Evolutionary conservation across 345 rosid genomes (phyloP).

Genomic region (Gossypium australe): DNA sequence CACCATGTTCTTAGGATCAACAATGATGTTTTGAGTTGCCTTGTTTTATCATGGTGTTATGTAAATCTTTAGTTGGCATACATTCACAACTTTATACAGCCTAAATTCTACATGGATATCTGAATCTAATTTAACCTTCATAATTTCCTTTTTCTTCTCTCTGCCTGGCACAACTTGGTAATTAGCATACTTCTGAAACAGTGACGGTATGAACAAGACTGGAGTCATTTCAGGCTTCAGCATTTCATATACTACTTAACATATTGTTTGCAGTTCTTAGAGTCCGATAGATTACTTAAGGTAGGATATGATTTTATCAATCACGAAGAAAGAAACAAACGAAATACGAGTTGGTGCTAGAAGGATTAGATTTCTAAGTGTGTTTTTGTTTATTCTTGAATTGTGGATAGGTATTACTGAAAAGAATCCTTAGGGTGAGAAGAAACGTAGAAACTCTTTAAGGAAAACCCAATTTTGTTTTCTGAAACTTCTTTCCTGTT

Average conservation of each 20-base stretch:
- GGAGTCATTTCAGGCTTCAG: no score
- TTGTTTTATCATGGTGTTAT: neutral
- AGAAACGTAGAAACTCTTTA: neutral
- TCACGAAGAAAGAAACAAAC: neutral
- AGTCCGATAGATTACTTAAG: neutral
- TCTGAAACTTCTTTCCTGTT: neutral
- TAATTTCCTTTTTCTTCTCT: neutral
- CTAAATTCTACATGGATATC: neutral
- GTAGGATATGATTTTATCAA: neutral
- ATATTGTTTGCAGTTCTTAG: neutral
- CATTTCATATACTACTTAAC: neutral
- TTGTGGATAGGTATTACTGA: neutral
- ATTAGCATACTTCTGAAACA: neutral
- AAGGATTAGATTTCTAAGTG: neutral
- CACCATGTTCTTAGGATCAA: neutral
- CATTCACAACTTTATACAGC: neutral
- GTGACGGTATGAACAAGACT: neutral
- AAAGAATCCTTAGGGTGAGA: neutral
- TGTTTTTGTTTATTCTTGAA: neutral
- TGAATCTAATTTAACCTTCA: neutral
- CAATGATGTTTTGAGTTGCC: neutral
- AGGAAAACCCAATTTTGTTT: neutral
- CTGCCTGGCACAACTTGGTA: neutral
- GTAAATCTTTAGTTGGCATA: constrained; percentile 1
- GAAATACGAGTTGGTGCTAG: neutral